Base-by-base conservation (phyloP, 2,329 filamentous ascomycete genomes). In the Fonsecaea erecta region DNA sequence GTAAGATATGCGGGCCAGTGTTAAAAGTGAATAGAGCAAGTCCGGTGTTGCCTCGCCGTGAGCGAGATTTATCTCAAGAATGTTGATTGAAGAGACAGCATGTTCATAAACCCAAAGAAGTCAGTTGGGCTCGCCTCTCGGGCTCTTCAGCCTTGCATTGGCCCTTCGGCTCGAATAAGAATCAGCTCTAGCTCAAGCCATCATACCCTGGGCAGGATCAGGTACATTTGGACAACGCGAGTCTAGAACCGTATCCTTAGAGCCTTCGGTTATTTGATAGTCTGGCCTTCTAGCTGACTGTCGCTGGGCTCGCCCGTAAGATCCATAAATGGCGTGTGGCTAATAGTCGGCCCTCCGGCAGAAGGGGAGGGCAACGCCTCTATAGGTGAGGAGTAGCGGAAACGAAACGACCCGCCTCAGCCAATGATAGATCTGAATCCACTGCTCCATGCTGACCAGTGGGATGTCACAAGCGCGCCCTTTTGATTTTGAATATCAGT, bases 401-500 rank as follows among this genome's bases (percentile, higher is more conserved):
- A 48, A 32, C 40, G 16, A 35, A 60, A 52, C 28, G 21, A 21
- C n/a, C 32, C 57, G 12, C 30, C 30, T 28, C 3, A 24, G 32
- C 57, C 57, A 60, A 60, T 60, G 14, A 5, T 48, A 52, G 30
- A 26, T 21, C 16, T 28, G 30, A 28, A 51, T 18, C 34, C 37
- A 58, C 21, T 43, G 30, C n/a, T 9, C 37, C 55, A 48, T 32
- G 57, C 46, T 52, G 57, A 60, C 28, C 32, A 52, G 16, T 46
- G 43, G 26, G 26, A 34, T 28, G 24, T 34, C 9, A 11, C 7
- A 35, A 24, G 43, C 16, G 43, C 28, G 21, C 51, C 46, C 37
- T 1, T 52, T 3, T 28, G 18, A 21, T 28, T 28, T n/a, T 60
- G 43, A 28, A 21, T 14, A 24, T 26, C 43, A 24, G 11, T 48